Evolutionary conservation across 2,329 filamentous ascomycete genomes (phyloP), one percentile per base, ranked within the genome.

Genomic region (Fusarium zealandicum): DNA sequence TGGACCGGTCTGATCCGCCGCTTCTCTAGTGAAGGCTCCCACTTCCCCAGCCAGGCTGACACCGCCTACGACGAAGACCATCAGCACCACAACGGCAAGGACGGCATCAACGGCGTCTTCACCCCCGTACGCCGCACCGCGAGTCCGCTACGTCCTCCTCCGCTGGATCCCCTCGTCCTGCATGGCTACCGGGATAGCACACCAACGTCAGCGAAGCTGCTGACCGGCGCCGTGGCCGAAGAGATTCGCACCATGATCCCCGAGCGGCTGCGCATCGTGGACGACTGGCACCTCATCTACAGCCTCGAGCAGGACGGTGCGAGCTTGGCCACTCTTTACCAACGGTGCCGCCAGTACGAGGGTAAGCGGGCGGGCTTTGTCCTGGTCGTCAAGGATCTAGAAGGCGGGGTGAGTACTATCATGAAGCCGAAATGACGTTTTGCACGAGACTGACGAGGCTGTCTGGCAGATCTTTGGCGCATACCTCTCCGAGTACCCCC

Each of bases 281-380:
- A 97, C 64, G 85, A 89, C 57, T 99, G 95, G 95, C 82, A 82
- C 47, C 77, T 98, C 43, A 83, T 89, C 31, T 99, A 98, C 76
- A 96, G 91, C 62, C 80, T 99, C 30, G 93, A 96, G 68, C 90
- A 96, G 74, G 88, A 99, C 73, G 95, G 95, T 11, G 91, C 93
- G 44, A 95, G 91, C 60, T 76, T 99, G 30, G 83, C 84, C 9
- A 98, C 95, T 0, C 77, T 99, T 25, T 99, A 98, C 71, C 83
- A 92, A 64, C 87, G 89, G 63, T 91, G 88, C 68, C 85, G 88
- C 38, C 78, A 82, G 13, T 89, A 87, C 68, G 78, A 83, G 38
- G 82, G 86, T 11, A 79, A 85, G 56, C 85, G 93, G 52, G 91
- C 90, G 14, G 93, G 93, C 6, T 99, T 96, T 72, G 90, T 98